Evolutionary conservation across 352 stramenopile genomes (phyloP), one percentile per base, ranked within the genome.

Genomic region (Globisporangium megalacanthum): DNA sequence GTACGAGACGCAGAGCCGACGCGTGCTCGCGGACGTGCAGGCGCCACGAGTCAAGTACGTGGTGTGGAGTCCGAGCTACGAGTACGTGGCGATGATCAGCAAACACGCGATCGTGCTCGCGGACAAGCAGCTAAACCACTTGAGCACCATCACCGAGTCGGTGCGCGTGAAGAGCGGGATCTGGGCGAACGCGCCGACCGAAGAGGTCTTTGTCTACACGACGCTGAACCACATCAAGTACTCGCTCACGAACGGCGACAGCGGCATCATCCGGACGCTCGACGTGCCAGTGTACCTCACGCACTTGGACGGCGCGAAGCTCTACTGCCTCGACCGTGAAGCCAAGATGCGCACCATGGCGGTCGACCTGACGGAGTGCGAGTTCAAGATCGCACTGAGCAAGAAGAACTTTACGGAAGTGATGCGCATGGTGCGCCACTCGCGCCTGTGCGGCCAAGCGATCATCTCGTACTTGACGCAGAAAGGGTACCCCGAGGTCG

Each of bases 401-500:
- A 85, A 92, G 66, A 97, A 97, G 66, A 89, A 98, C 69, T 99
- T 98, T 71, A 97, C 89, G 10, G 92, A 98, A 65, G 97, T 99
- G 35, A 99, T 99, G 96, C 89, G 97, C 68, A 99, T 99, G 92
- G 97, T 99, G 53, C 92, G 94, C 36, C 88, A 98, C 71, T 97
- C 88, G 61, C 88, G 92, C 37, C 78, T 99, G 15, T 99, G 96
- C 72, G 97, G 97, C 33, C 93, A 98, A 69, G 95, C 97, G 20
- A 99, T 99, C 70, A 98, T 99, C 60, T 95, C 92, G 33, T 99
- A 99, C 74, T 73, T 99, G 52, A 98, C 98, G 55, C 89, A 96
- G 44, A 99, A 99, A 75, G 97, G 97, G n/a, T 99, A 99, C 72
- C 97, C 97, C 3, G 97, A 99, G 66, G 97, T 99, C 20, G 97